Percentiles rank a stretch among this genome's conserved stretches.
Conservation (phyloP, 2,329 filamentous ascomycete species). For the Phoma herbarum region DNA sequence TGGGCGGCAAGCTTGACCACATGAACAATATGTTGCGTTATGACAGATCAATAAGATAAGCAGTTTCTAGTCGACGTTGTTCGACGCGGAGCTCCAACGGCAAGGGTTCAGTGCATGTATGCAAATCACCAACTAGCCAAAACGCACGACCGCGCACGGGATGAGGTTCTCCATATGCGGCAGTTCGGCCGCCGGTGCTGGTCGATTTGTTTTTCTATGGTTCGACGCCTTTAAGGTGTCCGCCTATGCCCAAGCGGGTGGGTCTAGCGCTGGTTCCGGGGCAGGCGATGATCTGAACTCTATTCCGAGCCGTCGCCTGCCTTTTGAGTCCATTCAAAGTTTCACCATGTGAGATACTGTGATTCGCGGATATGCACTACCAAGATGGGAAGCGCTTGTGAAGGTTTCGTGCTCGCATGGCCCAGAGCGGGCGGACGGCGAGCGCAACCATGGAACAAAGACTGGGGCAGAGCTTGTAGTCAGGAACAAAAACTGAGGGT, state of each 20-base stretch:
- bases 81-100: conserved; percentile 9
- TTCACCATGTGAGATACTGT: conserved; percentile 12
- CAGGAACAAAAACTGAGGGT: conserved; percentile 30
- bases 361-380: conserved; percentile 16
- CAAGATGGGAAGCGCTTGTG: conserved; percentile 9
- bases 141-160: background rate
- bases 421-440: conserved; percentile 31
- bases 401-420: conserved; percentile 21
- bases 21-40: background rate
- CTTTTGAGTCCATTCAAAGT: conserved; percentile 22
- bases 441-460: conserved; percentile 26
- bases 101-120: conserved; percentile 8
- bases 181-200: conserved; percentile 2
- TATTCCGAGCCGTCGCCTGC: conserved; percentile 21
- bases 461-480: conserved; percentile 23
- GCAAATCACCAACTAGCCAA: conserved; percentile 12
- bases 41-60: conserved; percentile 4
- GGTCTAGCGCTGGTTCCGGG: conserved; percentile 29
- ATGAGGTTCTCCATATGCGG: conserved; percentile 5
- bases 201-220: conserved; percentile 5
- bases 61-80: conserved; percentile 7
- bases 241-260: conserved; percentile 11
- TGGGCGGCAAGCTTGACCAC: background rate
- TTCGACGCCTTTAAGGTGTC: conserved; percentile 8
- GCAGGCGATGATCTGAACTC: conserved; percentile 32